Conservation (phyloP, 2,329 filamentous ascomycete species). For the Acephala macrosclerotiorum region DNA sequence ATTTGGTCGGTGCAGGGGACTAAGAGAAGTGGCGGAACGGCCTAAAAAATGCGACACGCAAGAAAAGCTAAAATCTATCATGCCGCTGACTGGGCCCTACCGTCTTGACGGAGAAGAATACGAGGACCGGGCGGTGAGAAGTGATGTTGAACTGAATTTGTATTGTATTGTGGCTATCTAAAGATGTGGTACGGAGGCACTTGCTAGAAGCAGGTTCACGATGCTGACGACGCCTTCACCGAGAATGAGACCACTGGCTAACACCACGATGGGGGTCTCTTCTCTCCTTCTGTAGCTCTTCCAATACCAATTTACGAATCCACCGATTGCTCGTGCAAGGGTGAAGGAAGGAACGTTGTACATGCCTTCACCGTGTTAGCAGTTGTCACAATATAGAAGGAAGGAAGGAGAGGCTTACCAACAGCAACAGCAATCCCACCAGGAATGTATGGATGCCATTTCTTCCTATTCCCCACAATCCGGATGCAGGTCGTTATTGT, state of each 20-base stretch:
- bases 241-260: slow-evolving; percentile 89
- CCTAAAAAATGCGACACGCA: slow-evolving; percentile 26
- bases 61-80: slow-evolving; percentile 12
- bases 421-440: slow-evolving; percentile 96
- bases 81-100: background rate
- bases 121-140: background rate
- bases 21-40: background rate
- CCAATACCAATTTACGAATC: slow-evolving; percentile 82
- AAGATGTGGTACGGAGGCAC: slow-evolving; percentile 76
- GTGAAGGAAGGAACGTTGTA: slow-evolving; percentile 98
- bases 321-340: slow-evolving; percentile 84
- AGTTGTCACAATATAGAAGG: slow-evolving; percentile 9
- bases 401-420: slow-evolving; percentile 58
- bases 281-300: slow-evolving; percentile 56
- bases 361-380: slow-evolving; percentile 67
- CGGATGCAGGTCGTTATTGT: slow-evolving; percentile 73
- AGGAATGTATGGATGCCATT: slow-evolving; percentile 80
- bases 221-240: slow-evolving; percentile 94
- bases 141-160: background rate
- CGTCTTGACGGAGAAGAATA: background rate
- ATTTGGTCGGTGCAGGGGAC: background rate
- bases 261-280: slow-evolving; percentile 84
- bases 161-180: background rate
- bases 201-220: slow-evolving; percentile 84
- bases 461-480: slow-evolving; percentile 58